Evolutionary conservation across 441 rosid species (phyloP).

Genomic region (Bruguiera hainesii): DNA sequence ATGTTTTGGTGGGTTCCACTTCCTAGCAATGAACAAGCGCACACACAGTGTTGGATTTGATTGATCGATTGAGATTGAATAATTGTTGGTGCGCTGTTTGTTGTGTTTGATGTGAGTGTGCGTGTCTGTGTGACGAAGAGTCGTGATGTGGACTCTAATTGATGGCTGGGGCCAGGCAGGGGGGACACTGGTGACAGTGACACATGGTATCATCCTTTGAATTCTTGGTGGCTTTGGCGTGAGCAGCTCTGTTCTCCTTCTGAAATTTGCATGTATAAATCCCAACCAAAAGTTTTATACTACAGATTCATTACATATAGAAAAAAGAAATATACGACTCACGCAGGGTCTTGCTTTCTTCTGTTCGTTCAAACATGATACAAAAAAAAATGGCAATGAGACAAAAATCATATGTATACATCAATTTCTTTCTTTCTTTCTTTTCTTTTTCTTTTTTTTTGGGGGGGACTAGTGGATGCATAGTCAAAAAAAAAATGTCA

Average conservation of each 20-base stretch:
- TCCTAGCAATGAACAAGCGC: no score
- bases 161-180: constrained; percentile 21
- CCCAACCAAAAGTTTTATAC: no score
- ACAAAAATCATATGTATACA: background rate
- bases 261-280: background rate
- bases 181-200: constrained; percentile 27
- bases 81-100: constrained; percentile 5
- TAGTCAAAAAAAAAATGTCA: no score
- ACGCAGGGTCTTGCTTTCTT: no score
- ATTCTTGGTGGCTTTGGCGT: background rate
- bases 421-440: background rate
- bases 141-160: constrained; percentile 30
- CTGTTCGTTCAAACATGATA: background rate
- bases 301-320: no score
- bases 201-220: background rate
- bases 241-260: background rate
- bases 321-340: no score
- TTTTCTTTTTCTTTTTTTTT: no score
- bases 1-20: constrained; percentile 3
- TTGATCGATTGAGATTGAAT: constrained; percentile 13
- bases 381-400: background rate
- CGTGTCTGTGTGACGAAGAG: constrained; percentile 20
- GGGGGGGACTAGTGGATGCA: no score
- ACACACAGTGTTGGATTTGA: constrained; percentile 12
- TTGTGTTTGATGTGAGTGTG: background rate